Percentiles rank a stretch among this genome's conserved stretches.
Conservation (phyloP, 2,329 filamentous ascomycete species). For the Colletotrichum sp. region DNA sequence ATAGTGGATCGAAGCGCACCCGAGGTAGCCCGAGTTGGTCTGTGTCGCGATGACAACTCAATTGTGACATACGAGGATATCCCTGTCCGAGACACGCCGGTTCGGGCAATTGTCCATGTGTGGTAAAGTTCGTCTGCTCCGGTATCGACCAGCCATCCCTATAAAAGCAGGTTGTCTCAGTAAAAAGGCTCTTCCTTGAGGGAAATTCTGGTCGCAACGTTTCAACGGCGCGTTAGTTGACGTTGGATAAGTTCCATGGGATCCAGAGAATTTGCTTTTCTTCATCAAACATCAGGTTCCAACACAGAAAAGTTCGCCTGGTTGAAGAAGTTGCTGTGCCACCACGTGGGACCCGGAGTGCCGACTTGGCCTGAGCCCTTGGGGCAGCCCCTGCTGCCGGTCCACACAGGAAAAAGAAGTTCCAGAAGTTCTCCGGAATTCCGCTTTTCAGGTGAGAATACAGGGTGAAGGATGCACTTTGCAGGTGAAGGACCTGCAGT, state of each 20-base stretch:
- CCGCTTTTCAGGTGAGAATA: conserved; percentile 10
- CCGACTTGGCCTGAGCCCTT: background rate
- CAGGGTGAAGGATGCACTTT: background rate
- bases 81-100: background rate
- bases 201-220: background rate
- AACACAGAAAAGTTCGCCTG: background rate
- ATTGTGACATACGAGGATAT: background rate
- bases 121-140: background rate
- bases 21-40: background rate
- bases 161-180: background rate
- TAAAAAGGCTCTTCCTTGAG: background rate
- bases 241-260: background rate
- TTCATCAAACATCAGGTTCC: background rate
- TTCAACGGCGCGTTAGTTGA: background rate
- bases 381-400: background rate
- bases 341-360: background rate
- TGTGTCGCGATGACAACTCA: background rate
- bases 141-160: background rate
- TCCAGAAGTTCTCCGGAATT: background rate
- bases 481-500: background rate
- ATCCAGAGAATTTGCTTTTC: background rate
- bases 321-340: background rate
- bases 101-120: conserved; percentile 4
- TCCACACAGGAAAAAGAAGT: background rate
- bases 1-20: background rate